phyloP scores from a whole-genome alignment of 768 basidiomycete species.

The Lactarius vividus region DNA sequence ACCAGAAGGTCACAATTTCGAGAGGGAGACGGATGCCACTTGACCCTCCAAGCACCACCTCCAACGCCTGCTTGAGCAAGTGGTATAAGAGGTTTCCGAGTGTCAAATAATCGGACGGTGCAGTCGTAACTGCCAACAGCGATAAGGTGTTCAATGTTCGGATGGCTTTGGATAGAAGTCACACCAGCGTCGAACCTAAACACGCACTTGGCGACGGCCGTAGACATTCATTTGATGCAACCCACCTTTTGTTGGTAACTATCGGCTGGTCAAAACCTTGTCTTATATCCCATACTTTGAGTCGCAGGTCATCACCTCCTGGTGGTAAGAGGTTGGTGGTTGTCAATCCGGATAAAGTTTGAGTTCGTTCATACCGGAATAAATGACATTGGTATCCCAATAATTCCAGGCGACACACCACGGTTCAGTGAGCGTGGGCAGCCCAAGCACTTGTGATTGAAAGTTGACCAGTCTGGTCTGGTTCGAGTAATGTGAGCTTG shows the following conservation, averaged over 20 bases:
- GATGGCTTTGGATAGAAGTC: slow-evolving; percentile 85
- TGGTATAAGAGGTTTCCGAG: slow-evolving; percentile 59
- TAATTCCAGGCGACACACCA: slow-evolving; percentile 93
- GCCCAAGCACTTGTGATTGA: slow-evolving; percentile 61
- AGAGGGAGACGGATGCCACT: slow-evolving; percentile 83
- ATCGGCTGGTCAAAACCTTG: slow-evolving; percentile 56
- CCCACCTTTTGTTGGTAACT: slow-evolving; percentile 70
- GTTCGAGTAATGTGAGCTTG: slow-evolving; percentile 56
- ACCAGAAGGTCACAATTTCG: slow-evolving; percentile 76
- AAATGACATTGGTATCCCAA: slow-evolving; percentile 76
- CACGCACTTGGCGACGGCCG: neutral
- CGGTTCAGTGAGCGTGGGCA: slow-evolving; percentile 90
- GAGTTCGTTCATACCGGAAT: slow-evolving; percentile 59
- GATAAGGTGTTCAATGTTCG: slow-evolving; percentile 71
- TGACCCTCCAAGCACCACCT: slow-evolving; percentile 94
- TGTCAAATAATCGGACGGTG: slow-evolving; percentile 78
- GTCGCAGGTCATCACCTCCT: slow-evolving; percentile 91
- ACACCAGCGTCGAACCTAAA: slow-evolving; percentile 88
- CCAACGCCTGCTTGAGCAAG: slow-evolving; percentile 65
- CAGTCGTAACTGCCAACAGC: slow-evolving; percentile 95
- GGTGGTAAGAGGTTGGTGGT: neutral
- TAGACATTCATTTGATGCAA: neutral
- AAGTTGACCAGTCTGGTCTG: slow-evolving; percentile 46
- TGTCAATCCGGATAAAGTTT: neutral
- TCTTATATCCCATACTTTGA: slow-evolving; percentile 91